Evolutionary conservation across 257 asterid genomes (phyloP).

Genomic region (Galeopsis tetrahit): DNA sequence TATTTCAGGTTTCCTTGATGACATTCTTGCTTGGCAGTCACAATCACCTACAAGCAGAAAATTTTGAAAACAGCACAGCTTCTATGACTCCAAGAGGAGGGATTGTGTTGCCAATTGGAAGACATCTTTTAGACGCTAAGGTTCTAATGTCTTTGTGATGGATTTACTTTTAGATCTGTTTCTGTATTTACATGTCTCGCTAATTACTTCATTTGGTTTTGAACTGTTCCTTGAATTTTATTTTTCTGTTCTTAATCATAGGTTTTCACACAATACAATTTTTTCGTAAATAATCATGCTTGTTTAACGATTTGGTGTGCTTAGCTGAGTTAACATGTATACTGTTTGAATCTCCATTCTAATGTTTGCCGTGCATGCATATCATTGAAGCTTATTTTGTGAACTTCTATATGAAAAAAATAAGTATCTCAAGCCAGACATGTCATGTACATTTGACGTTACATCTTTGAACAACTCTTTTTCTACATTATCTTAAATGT

Average conservation of each 20-base stretch:
- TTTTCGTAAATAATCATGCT: background rate
- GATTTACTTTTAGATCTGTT: background rate
- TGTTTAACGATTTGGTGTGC: background rate
- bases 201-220: background rate
- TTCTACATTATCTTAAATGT: background rate
- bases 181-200: background rate
- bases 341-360: background rate
- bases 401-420: background rate
- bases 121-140: constrained; percentile 53
- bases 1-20: constrained; percentile 56
- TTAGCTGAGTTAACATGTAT: background rate
- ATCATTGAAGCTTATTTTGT: constrained; percentile 14
- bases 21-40: constrained; percentile 47
- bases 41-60: constrained; percentile 38
- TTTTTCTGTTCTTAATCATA: constrained; percentile 14
- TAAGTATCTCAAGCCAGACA: background rate
- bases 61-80: constrained; percentile 20
- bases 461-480: constrained; percentile 14
- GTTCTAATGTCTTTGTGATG: constrained; percentile 25
- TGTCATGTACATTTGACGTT: background rate
- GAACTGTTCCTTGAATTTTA: background rate
- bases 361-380: background rate
- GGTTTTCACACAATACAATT: background rate
- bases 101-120: constrained; percentile 46
- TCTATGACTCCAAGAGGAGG: constrained; percentile 41